These are phyloP conservation scores for Artemisia argyi DNA, from an alignment of 129 eudicot species.

Conservation along the genomic window DNA sequence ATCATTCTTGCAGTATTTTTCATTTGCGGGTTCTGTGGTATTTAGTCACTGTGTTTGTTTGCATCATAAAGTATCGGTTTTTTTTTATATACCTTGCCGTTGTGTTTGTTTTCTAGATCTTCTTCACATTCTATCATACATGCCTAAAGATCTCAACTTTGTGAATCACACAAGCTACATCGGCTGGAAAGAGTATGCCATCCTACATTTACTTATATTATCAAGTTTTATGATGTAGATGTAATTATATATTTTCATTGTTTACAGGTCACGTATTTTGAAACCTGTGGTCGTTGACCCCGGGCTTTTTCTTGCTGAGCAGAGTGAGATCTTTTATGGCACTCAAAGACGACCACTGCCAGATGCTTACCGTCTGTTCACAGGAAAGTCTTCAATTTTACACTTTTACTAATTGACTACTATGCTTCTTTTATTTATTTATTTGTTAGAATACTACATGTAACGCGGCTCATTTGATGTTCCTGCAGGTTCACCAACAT, in stretches of 20 bases:
- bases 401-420: slow-evolving; percentile 11
- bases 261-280: slow-evolving; percentile 60
- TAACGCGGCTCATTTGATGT: too few relatives aligned
- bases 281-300: slow-evolving; percentile 93
- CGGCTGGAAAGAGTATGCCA: slow-evolving; percentile 94
- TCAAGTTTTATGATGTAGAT: slow-evolving; percentile 12
- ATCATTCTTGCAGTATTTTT: too few relatives aligned
- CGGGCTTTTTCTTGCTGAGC: slow-evolving; percentile 68
- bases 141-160: slow-evolving; percentile 91
- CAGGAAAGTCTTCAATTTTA: slow-evolving; percentile 47
- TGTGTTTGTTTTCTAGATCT: slow-evolving; percentile 63
- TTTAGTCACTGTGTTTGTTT: too few relatives aligned
- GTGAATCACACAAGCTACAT: slow-evolving; percentile 94
- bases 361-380: slow-evolving; percentile 75
- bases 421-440: too few relatives aligned
- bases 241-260: neutral
- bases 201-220: slow-evolving; percentile 15
- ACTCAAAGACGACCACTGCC: slow-evolving; percentile 77
- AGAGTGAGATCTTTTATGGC: slow-evolving; percentile 69
- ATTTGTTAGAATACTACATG: too few relatives aligned
- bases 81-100: neutral
- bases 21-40: too few relatives aligned
- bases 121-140: slow-evolving; percentile 81
- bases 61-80: too few relatives aligned
- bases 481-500: slow-evolving; percentile 66